A percentile compares a stretch with the other conserved stretches of the same genome.
These are phyloP conservation scores for Talinum fruticosum DNA, from an alignment of 148 eudicot species.

Conservation along the genomic window DNA sequence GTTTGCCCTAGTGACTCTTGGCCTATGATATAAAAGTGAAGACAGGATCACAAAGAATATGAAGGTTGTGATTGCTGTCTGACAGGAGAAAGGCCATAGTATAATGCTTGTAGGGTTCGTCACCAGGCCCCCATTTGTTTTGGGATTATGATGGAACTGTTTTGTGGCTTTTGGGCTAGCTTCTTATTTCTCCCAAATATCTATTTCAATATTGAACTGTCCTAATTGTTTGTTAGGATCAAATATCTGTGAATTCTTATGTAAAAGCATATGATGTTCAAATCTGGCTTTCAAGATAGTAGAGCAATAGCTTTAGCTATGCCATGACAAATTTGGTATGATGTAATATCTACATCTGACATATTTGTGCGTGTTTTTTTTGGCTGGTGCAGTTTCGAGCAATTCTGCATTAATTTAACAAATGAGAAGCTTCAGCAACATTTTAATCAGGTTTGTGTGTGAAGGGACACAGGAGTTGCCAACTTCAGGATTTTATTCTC, in stretches of 20 bases:
- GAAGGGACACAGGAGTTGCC: conserved; percentile 5
- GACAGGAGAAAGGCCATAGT: no score
- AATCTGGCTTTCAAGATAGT: neutral
- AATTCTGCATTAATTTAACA: conserved; percentile 95
- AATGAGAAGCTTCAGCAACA: conserved; percentile 99
- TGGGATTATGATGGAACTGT: no score
- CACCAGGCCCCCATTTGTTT: no score
- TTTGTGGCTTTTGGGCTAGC: no score
- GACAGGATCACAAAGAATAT: no score
- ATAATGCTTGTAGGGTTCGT: no score
- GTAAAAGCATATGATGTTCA: neutral
- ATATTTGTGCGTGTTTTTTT: conserved; percentile 14
- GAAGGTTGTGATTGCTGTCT: no score
- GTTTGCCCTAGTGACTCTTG: no score
- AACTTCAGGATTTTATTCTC: conserved; percentile 1
- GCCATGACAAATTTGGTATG: neutral
- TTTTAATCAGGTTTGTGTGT: conserved; percentile 74
- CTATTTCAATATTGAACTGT: no score
- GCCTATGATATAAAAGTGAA: no score
- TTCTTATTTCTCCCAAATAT: no score
- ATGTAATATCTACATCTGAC: conserved; percentile 13
- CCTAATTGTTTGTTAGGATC: neutral
- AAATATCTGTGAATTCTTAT: neutral
- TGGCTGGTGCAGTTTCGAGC: conserved; percentile 92
- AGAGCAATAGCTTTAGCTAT: neutral